Evolutionary conservation across 2,329 filamentous ascomycete species (phyloP), one percentile per base, ranked within the genome.

Genomic region (Fusarium subglutinans): DNA sequence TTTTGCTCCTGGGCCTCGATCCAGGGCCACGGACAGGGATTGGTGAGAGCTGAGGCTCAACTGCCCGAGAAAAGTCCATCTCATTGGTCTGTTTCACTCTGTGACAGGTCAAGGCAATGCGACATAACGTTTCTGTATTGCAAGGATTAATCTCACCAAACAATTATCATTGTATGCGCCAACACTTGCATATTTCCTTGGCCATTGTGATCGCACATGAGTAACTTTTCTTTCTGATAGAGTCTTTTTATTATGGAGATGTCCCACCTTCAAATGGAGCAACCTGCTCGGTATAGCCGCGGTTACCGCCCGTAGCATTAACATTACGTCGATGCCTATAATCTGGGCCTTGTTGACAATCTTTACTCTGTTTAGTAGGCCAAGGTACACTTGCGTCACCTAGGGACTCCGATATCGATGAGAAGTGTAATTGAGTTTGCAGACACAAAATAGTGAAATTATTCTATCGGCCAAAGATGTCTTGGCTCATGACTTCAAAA

Each of bases 1-100:
- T 26, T 70, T 70, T 70, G 58, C 67, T 70, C 66, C 67, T 54
- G 15, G n/a, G 22, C 24, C 17, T 54, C 18, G 35, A 70, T 70
- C 45, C 56, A 62, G 45, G 56, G 14, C 45, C 45, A 14, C 15
- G 44, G 59, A 66, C 67, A 70, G 66, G 67, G 66, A 48, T 61
- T 28, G 24, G n/a, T 35, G 37, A 48, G 40, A 44, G 47, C 51
- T 70, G 66, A 70, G 66, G 66, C 67, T 70, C 41, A 70, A 69
- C 45, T 58, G 45, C 40, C 41, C 53, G 41, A 63, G 47, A 44
- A 59, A 70, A 54, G 26, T 40, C 51, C 58, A 57, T 55, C 24
- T 56, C 28, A 30, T 69, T 69, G 66, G 66, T 40, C 35, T 62
- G 38, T 37, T 18, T 37, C 43, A n/a, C 24, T 11, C 30, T 53